Percentiles rank a stretch among this genome's conserved stretches.
Evolutionary conservation across 306 rosid genomes (phyloP).

Genomic region (Gastrolobium bilobum): DNA sequence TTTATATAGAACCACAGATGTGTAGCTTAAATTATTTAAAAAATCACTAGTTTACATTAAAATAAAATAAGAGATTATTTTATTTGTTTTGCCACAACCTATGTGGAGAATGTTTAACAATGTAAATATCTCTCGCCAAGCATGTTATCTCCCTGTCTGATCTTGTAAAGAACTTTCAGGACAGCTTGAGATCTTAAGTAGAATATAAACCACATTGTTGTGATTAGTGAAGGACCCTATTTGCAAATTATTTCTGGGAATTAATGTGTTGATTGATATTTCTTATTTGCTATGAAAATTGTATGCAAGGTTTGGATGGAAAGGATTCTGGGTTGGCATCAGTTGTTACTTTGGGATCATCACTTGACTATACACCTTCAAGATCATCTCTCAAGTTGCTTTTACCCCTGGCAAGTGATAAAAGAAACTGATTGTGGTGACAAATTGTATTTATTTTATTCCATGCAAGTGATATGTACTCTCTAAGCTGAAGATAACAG

Average conservation of each 20-base stretch:
- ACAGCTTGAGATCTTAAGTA: slow-evolving; percentile 15
- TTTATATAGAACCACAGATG: neutral
- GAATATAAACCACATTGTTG: slow-evolving; percentile 17
- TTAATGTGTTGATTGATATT: slow-evolving; percentile 18
- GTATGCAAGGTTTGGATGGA: slow-evolving; percentile 66
- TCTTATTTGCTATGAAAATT: slow-evolving; percentile 35
- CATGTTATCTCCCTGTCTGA: neutral
- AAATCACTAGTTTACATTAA: neutral
- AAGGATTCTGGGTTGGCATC: slow-evolving; percentile 72
- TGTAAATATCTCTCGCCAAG: slow-evolving; percentile 15
- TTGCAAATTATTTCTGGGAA: neutral
- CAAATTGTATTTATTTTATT: neutral
- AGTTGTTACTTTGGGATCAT: slow-evolving; percentile 82
- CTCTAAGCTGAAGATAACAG: slow-evolving; percentile 9
- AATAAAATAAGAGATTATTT: neutral
- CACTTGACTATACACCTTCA: slow-evolving; percentile 83
- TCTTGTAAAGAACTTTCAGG: neutral
- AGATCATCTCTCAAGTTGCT: slow-evolving; percentile 82
- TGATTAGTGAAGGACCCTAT: slow-evolving; percentile 27
- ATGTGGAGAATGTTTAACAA: neutral
- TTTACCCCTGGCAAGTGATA: slow-evolving; percentile 86
- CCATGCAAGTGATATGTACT: slow-evolving; percentile 4
- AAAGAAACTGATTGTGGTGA: slow-evolving; percentile 36
- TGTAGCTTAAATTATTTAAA: slow-evolving; percentile 14
- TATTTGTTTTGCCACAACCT: neutral